A percentile compares a stretch with the other conserved stretches of the same genome.
phyloP scores from a whole-genome alignment of 768 basidiomycete species.

The Boletus pseudopeckii region DNA sequence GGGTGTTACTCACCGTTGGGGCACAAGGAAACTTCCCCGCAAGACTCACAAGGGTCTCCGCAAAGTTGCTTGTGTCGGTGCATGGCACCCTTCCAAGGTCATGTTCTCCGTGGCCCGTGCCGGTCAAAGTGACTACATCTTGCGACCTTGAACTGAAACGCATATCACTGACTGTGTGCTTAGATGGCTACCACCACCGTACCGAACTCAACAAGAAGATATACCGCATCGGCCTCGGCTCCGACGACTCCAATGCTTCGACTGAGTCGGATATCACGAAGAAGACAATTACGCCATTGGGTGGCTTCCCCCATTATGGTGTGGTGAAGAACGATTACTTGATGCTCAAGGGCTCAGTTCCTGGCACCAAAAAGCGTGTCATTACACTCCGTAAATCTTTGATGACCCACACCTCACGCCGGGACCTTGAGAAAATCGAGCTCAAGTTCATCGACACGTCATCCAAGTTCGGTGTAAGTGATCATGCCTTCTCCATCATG shows the following conservation, averaged over 20 bases:
- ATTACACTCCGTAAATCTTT: conserved; percentile 96
- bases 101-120: conserved; percentile 99
- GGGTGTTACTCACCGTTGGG: conserved; percentile 99
- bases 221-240: conserved; percentile 86
- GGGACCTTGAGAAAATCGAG: conserved; percentile 95
- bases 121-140: conserved; percentile 83
- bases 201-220: conserved; percentile 99
- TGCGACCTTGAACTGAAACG: neutral
- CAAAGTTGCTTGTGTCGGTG: conserved; percentile 98
- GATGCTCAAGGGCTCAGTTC: conserved; percentile 93
- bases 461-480: conserved; percentile 90
- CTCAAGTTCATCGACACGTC: conserved; percentile 99
- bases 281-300: conserved; percentile 94
- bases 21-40: conserved; percentile 95
- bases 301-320: conserved; percentile 99
- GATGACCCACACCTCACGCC: conserved; percentile 92
- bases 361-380: conserved; percentile 97
- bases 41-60: conserved; percentile 99
- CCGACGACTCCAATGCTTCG: conserved; percentile 79
- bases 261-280: conserved; percentile 94
- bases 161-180: conserved; percentile 6
- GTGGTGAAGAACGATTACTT: conserved; percentile 98
- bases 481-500: neutral
- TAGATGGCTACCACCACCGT: conserved; percentile 94
- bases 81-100: conserved; percentile 98